These are phyloP conservation scores for Pseudomonodictys pantanalensis DNA, from an alignment of 495 filamentous ascomycete genomes.

Conservation along the genomic window DNA sequence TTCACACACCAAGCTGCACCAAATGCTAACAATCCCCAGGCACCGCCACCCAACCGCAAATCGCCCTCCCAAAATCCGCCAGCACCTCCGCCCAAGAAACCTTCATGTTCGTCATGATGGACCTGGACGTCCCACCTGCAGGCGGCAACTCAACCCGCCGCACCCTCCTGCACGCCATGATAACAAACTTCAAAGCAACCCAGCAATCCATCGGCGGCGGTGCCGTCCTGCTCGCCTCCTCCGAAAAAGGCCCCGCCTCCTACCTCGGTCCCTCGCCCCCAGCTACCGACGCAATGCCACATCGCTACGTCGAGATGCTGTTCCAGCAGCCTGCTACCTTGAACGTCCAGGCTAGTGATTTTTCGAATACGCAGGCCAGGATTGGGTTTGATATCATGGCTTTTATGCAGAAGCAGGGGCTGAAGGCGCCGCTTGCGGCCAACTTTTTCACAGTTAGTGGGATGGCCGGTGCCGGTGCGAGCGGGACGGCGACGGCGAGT, in stretches of 20 bases:
- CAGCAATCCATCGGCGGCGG: background rate
- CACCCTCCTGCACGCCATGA: slow-evolving; percentile 26
- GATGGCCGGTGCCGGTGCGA: slow-evolving; percentile 2
- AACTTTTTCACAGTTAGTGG: slow-evolving; percentile 32
- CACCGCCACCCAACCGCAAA: slow-evolving; percentile 17
- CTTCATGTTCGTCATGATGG: slow-evolving; percentile 33
- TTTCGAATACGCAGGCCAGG: slow-evolving; percentile 7
- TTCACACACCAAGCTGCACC: background rate
- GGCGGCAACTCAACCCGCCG: slow-evolving; percentile 11
- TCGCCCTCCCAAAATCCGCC: slow-evolving; percentile 3
- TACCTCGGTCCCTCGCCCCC: slow-evolving; percentile 24
- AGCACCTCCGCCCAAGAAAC: background rate
- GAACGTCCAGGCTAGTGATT: slow-evolving; percentile 4
- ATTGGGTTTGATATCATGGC: slow-evolving; percentile 21
- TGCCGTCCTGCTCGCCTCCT: slow-evolving; percentile 12
- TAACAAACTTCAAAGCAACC: slow-evolving; percentile 27
- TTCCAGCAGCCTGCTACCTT: slow-evolving; percentile 21
- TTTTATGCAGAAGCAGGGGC: slow-evolving; percentile 17
- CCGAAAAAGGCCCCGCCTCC: slow-evolving; percentile 13
- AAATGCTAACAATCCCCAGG: slow-evolving; percentile 2
- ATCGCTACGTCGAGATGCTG: slow-evolving; percentile 30
- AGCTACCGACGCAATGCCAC: slow-evolving; percentile 17
- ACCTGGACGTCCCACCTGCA: slow-evolving; percentile 28
- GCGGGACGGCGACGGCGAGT: slow-evolving; percentile 6
- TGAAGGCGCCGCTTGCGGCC: slow-evolving; percentile 18